These are phyloP conservation scores for Albophoma yamanashiensis DNA, from an alignment of 2,329 filamentous ascomycete species.

Conservation along the genomic window DNA sequence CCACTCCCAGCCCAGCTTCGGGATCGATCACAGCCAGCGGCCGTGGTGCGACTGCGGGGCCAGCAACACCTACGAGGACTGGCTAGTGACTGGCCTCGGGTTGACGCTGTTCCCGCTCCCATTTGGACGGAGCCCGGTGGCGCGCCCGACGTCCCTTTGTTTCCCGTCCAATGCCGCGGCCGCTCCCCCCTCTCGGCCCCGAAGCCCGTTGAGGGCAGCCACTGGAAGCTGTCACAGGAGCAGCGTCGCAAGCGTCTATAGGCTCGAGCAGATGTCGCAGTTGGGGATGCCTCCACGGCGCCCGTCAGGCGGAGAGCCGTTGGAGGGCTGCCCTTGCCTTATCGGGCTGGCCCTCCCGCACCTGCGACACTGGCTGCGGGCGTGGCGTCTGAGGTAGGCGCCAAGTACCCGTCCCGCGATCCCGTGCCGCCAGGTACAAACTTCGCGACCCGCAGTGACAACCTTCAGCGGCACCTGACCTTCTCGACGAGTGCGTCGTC, in stretches of 20 bases:
- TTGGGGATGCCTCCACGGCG: conserved; percentile 1
- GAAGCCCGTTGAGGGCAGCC: background rate
- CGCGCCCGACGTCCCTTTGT: conserved; percentile 1
- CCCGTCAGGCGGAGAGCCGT: conserved; percentile 4
- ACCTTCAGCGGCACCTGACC: conserved; percentile 4
- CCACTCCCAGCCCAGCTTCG: background rate
- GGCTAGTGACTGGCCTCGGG: background rate
- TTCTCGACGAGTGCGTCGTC: conserved; percentile 1
- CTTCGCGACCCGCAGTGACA: background rate
- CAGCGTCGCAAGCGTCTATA: conserved; percentile 6
- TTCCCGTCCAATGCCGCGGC: background rate
- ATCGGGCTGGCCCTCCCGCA: conserved; percentile 7
- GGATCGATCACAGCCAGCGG: background rate
- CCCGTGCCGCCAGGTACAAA: background rate
- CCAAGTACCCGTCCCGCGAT: background rate
- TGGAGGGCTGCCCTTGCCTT: conserved; percentile 1
- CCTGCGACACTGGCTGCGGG: background rate
- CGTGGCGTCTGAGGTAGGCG: background rate
- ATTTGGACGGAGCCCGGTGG: background rate
- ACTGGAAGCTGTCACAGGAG: conserved; percentile 9
- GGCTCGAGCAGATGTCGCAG: conserved; percentile 1
- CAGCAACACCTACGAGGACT: background rate
- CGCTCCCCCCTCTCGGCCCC: background rate
- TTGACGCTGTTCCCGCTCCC: background rate
- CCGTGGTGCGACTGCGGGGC: background rate